phyloP scores from a whole-genome alignment of 371 early-diverging fungal species.

The Funneliformis caledonium region DNA sequence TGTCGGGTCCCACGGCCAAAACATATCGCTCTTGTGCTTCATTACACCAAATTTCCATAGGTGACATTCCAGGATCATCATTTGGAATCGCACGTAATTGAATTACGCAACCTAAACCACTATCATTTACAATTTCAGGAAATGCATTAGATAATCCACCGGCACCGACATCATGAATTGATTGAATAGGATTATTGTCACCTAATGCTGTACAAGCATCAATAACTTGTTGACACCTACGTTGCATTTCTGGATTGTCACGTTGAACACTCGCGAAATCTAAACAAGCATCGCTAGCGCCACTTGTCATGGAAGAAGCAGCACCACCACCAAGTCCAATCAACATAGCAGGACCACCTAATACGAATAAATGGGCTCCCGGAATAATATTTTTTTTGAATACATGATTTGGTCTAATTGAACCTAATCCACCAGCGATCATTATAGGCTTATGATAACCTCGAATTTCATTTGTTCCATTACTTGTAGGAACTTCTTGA shows the following conservation, averaged over 20 bases:
- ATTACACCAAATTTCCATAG: constrained; percentile 99
- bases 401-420: constrained; percentile 84
- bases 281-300: constrained; percentile 84
- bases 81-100: constrained; percentile 87
- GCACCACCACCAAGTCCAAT: constrained; percentile 98
- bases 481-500: constrained; percentile 61
- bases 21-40: constrained; percentile 98
- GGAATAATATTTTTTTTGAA: constrained; percentile 82
- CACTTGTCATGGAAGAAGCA: constrained; percentile 92
- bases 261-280: constrained; percentile 98
- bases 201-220: constrained; percentile 89
- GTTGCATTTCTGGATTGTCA: constrained; percentile 98
- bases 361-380: constrained; percentile 83
- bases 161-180: constrained; percentile 97
- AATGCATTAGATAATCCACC: constrained; percentile 97
- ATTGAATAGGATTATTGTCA: constrained; percentile 81
- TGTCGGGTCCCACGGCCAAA: constrained; percentile 77
- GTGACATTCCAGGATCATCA: constrained; percentile 91
- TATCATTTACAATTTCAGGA: constrained; percentile 96
- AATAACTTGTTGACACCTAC: constrained; percentile 95
- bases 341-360: constrained; percentile 97
- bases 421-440: constrained; percentile 97
- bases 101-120: constrained; percentile 87
- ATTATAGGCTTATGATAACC: constrained; percentile 99
- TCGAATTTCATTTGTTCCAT: constrained; percentile 61